Percentiles rank a stretch among this genome's conserved stretches.
Conservation (phyloP, 257 asterid species). For the Datura wrightii region DNA sequence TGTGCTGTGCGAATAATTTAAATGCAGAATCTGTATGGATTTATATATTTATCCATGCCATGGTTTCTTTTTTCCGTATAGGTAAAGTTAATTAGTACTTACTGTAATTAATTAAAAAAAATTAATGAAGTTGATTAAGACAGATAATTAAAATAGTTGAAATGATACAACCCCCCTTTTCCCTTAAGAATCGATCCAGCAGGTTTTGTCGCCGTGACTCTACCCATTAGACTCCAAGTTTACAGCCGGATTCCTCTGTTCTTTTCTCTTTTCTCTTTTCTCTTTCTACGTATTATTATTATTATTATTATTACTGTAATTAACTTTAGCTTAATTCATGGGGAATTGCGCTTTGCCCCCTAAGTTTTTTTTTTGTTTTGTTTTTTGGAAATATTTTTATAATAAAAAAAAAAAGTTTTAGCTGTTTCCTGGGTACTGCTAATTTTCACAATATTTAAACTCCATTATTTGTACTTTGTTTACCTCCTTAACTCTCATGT, state of each 20-base stretch:
- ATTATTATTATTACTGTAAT: constrained; percentile 26
- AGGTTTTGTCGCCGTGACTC: constrained; percentile 69
- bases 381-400: constrained; percentile 28
- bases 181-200: constrained; percentile 72
- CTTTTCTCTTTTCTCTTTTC: constrained; percentile 33
- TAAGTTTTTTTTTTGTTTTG: neutral
- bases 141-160: neutral
- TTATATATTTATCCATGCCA: neutral
- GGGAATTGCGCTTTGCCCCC: constrained; percentile 46
- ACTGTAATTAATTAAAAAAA: neutral
- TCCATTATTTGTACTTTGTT: constrained; percentile 37
- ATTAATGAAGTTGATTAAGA: constrained; percentile 20
- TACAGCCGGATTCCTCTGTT: constrained; percentile 64
- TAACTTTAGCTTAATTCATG: constrained; percentile 41
- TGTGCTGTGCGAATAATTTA: constrained; percentile 32
- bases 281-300: constrained; percentile 35
- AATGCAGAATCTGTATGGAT: constrained; percentile 16
- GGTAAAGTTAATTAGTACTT: neutral
- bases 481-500: constrained; percentile 56
- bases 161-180: constrained; percentile 37
- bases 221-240: constrained; percentile 74
- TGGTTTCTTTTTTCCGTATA: neutral
- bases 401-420: neutral
- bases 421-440: constrained; percentile 19
- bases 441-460: constrained; percentile 4